Evolutionary conservation across 2,329 filamentous ascomycete genomes (phyloP).

Genomic region (Monosporascus ibericus): DNA sequence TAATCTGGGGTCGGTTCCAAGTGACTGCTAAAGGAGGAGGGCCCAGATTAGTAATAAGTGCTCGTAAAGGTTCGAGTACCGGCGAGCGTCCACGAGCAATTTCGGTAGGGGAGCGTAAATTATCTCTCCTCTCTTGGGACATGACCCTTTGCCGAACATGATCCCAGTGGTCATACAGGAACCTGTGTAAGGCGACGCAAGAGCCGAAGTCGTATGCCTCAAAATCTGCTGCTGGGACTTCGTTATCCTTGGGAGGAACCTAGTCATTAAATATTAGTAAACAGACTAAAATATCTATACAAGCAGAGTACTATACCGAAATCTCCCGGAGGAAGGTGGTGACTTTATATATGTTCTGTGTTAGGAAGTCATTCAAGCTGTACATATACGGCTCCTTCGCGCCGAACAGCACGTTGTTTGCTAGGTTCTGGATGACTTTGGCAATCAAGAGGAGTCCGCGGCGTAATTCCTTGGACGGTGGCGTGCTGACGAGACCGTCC

Average conservation of each 20-base stretch:
- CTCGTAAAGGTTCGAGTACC: constrained; percentile 53
- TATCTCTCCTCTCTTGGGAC: constrained; percentile 51
- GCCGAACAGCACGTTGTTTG: constrained; percentile 66
- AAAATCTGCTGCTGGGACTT: constrained; percentile 29
- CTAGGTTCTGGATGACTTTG: constrained; percentile 65
- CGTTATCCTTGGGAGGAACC: constrained; percentile 43
- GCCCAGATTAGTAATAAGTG: constrained; percentile 59
- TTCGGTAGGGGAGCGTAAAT: constrained; percentile 49
- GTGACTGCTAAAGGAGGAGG: constrained; percentile 63
- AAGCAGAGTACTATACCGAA: constrained; percentile 41
- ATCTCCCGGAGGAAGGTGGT: constrained; percentile 63
- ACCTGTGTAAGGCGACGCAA: constrained; percentile 63
- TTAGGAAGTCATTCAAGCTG: constrained; percentile 62
- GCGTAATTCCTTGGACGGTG: constrained; percentile 63
- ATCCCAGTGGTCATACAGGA: constrained; percentile 67
- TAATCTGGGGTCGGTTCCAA: constrained; percentile 63
- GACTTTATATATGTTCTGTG: constrained; percentile 61
- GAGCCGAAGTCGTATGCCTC: constrained; percentile 64
- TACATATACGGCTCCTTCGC: constrained; percentile 70
- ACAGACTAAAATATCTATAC: neutral
- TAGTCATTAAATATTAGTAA: constrained; percentile 16
- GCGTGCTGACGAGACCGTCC: constrained; percentile 55
- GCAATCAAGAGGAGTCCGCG: constrained; percentile 63
- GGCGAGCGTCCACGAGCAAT: constrained; percentile 45
- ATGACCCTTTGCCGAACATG: constrained; percentile 60